Evolutionary conservation across 208 protist genomes (phyloP).

Genomic region (Trypanosomatidae sp.): DNA sequence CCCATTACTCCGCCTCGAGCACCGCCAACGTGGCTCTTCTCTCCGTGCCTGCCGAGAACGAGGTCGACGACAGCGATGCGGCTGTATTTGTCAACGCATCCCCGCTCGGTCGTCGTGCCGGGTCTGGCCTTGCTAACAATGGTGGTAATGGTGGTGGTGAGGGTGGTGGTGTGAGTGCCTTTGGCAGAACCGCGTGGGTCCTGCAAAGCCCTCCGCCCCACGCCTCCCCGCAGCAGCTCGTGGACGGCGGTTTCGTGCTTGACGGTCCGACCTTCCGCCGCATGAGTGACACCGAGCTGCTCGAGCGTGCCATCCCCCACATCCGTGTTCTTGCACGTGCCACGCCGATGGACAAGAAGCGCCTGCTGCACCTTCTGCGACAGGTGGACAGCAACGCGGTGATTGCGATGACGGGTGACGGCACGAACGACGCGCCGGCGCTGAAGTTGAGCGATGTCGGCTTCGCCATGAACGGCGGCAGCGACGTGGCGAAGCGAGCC

Average conservation of each 20-base stretch:
- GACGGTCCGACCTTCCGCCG: constrained; percentile 90
- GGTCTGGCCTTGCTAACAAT: background rate
- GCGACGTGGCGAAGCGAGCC: constrained; percentile 94
- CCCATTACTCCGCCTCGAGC: too few species aligned
- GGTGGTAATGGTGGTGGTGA: too few species aligned
- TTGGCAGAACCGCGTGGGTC: constrained; percentile 18
- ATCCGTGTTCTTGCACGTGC: constrained; percentile 95
- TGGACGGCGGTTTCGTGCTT: constrained; percentile 52
- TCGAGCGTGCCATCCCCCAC: constrained; percentile 44
- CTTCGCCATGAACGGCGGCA: constrained; percentile 94
- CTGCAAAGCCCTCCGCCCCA: constrained; percentile 3
- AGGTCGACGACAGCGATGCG: constrained; percentile 11
- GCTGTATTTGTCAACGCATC: constrained; percentile 25
- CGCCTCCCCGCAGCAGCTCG: constrained; percentile 26
- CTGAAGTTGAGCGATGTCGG: constrained; percentile 99
- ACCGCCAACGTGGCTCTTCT: too few species aligned
- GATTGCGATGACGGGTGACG: constrained; percentile 95
- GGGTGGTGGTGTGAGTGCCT: background rate
- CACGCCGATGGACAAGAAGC: constrained; percentile 94
- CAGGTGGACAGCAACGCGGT: constrained; percentile 71
- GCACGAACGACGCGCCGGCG: constrained; percentile 98
- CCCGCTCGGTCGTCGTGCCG: background rate
- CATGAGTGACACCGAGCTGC: constrained; percentile 54
- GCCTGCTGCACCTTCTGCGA: constrained; percentile 70
- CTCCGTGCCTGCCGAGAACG: too few species aligned